phyloP scores from a whole-genome alignment of 2,329 filamentous ascomycete species.

The Sordariomycetes sp. region DNA sequence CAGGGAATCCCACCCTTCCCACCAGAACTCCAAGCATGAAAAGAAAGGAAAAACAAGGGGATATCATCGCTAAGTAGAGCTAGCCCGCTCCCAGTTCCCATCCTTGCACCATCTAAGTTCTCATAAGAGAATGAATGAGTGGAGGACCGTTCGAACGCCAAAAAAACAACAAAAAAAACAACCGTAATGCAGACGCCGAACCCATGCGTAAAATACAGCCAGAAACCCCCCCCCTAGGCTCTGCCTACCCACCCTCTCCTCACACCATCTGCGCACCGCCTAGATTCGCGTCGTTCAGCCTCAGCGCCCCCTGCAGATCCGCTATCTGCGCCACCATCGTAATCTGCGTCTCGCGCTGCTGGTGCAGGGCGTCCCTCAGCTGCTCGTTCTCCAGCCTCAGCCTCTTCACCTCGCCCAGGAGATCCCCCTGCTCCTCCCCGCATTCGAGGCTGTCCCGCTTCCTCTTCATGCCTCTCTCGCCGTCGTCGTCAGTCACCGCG shows the following conservation, averaged over 20 bases:
- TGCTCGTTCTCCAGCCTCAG: neutral
- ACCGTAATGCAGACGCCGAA: neutral
- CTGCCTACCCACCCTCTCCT: neutral
- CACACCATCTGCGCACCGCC: neutral
- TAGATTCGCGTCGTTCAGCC: constrained; percentile 12
- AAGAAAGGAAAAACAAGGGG: neutral
- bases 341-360: constrained; percentile 25
- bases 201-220: neutral
- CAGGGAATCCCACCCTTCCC: neutral
- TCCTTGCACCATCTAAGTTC: neutral
- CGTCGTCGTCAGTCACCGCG: constrained; percentile 35
- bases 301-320: constrained; percentile 31
- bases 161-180: neutral
- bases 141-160: neutral
- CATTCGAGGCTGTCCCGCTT: constrained; percentile 21
- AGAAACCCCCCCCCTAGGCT: neutral
- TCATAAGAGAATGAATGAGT: neutral
- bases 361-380: constrained; percentile 48
- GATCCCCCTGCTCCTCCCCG: neutral
- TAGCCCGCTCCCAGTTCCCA: neutral
- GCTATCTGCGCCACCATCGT: constrained; percentile 38
- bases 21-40: neutral
- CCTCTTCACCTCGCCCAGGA: neutral
- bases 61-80: neutral
- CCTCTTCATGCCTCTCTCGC: constrained; percentile 35